Evolutionary conservation across 2,329 filamentous ascomycete species (phyloP).

Genomic region (Sarocladiaceae sp.): DNA sequence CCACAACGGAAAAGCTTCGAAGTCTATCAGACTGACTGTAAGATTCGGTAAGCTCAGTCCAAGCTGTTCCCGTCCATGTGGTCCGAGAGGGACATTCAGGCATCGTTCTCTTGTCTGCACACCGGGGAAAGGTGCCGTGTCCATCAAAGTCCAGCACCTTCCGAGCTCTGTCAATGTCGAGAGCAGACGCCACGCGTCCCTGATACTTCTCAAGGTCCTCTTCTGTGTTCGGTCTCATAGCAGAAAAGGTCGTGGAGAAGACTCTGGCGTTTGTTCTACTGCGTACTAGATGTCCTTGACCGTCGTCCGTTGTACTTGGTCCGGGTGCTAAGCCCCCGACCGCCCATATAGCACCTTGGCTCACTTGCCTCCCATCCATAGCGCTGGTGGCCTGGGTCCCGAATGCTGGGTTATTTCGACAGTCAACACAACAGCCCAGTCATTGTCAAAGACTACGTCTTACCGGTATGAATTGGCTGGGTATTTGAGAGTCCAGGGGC

Average conservation of each 20-base stretch:
- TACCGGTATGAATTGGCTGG: not conserved
- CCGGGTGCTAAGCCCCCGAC: constrained; percentile 64
- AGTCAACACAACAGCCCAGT: not conserved
- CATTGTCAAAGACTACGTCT: not conserved
- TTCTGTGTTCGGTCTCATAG: constrained; percentile 34
- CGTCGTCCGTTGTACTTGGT: constrained; percentile 50
- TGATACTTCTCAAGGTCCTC: constrained; percentile 65
- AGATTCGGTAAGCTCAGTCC: not conserved
- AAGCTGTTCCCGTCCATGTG: constrained; percentile 9
- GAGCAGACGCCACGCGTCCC: constrained; percentile 68
- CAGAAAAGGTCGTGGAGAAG: constrained; percentile 46
- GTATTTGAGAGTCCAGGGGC: not conserved
- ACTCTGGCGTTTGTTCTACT: constrained; percentile 67
- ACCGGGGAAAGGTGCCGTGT: not conserved
- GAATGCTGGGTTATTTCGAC: not conserved
- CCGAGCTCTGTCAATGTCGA: constrained; percentile 67
- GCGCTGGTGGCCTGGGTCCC: not conserved
- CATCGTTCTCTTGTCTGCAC: constrained; percentile 6
- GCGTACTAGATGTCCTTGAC: constrained; percentile 56
- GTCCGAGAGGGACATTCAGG: not conserved
- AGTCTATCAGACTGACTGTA: not conserved
- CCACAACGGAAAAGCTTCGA: not conserved
- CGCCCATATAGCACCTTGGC: constrained; percentile 67
- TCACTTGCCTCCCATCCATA: constrained; percentile 42
- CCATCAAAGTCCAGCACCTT: constrained; percentile 55